Conservation (phyloP, 192 early-diverging fungal species). For the Spinellus fusiger region DNA sequence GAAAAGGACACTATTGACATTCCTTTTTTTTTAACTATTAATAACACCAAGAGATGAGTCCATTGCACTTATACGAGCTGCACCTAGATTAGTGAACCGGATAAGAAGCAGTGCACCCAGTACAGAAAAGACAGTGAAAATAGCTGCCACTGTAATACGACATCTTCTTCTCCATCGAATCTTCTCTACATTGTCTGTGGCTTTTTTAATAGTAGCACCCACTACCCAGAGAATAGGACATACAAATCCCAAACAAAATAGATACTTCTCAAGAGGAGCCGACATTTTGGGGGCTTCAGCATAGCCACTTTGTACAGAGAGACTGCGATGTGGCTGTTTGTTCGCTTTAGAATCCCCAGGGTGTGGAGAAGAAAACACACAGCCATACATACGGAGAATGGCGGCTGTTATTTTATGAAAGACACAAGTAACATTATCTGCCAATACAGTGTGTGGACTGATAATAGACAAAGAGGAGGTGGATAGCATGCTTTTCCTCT, state of each 20-base stretch:
- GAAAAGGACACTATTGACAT: too few relatives aligned
- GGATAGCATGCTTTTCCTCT: too few relatives aligned
- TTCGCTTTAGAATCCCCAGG: too few relatives aligned
- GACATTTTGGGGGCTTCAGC: too few relatives aligned
- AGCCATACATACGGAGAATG: too few relatives aligned
- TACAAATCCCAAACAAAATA: not conserved
- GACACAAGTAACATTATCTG: too few relatives aligned
- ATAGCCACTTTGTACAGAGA: too few relatives aligned
- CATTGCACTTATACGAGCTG: not conserved
- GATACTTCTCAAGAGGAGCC: not conserved
- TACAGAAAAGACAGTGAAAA: not conserved
- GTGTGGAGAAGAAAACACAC: too few relatives aligned
- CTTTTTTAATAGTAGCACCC: not conserved
- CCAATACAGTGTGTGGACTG: too few relatives aligned
- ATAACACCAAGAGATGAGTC: not conserved
- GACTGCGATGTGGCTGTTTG: too few relatives aligned
- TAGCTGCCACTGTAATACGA: not conserved
- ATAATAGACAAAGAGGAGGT: too few relatives aligned
- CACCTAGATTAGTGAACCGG: not conserved
- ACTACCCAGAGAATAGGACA: not conserved
- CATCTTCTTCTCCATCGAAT: not conserved
- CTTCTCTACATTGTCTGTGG: not conserved
- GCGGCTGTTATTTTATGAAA: too few relatives aligned
- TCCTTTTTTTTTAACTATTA: not conserved
- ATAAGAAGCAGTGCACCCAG: not conserved